phyloP scores from a whole-genome alignment of 805 yeast genomes.

The Starmera pachycereana region DNA sequence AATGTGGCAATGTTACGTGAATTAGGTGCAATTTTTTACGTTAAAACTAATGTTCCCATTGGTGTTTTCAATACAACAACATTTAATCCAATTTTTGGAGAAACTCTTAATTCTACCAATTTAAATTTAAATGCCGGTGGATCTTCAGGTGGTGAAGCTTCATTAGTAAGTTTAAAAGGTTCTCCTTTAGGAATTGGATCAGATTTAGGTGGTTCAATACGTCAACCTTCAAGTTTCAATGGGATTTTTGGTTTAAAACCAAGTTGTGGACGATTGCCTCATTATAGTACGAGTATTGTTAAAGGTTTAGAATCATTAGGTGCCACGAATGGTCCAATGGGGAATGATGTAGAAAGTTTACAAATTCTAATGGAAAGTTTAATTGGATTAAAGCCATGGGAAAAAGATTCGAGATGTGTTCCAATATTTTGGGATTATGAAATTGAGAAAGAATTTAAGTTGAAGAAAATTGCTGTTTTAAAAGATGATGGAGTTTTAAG shows the following conservation, averaged over 20 bases:
- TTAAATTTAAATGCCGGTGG: conserved; percentile 34
- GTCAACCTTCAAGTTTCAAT: conserved; percentile 34
- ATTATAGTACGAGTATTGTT: conserved; percentile 21
- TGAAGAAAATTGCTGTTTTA: conserved; percentile 23
- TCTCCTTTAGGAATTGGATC: conserved; percentile 38
- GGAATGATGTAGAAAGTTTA: conserved; percentile 24
- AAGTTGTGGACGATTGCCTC: conserved; percentile 30
- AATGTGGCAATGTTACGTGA: conserved; percentile 28
- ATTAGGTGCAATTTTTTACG: conserved; percentile 40
- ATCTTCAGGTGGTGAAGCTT: conserved; percentile 44
- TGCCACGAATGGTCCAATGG: conserved; percentile 36
- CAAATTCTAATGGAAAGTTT: conserved; percentile 20
- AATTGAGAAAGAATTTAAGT: conserved; percentile 21
- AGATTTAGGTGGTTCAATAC: conserved; percentile 40
- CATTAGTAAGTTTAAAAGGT: conserved; percentile 32
- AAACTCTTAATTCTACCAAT: conserved; percentile 33
- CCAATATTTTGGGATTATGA: conserved; percentile 27
- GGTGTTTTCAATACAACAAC: conserved; percentile 37
- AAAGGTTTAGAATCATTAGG: conserved; percentile 29
- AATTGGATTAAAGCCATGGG: conserved; percentile 26
- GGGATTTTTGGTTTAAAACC: conserved; percentile 33
- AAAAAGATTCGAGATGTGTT: conserved; percentile 26
- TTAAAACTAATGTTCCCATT: conserved; percentile 40
- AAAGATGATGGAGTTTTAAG: conserved; percentile 30
- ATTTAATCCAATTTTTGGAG: conserved; percentile 31